Evolutionary conservation across 768 basidiomycete genomes (phyloP), one percentile per base, ranked within the genome.

Genomic region (Suillus lakei): DNA sequence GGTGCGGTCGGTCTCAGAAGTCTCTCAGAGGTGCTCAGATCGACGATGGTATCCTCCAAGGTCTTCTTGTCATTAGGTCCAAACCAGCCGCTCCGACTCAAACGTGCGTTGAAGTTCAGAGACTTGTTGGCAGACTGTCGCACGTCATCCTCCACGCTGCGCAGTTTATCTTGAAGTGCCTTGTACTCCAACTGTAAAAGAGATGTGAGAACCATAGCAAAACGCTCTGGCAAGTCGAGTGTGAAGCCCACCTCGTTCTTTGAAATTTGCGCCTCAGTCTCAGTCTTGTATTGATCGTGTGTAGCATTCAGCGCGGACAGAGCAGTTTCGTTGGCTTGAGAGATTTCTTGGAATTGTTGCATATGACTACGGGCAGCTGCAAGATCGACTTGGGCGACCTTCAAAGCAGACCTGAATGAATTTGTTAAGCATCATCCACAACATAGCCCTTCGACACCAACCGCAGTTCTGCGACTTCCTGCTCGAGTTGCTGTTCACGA

Each of bases 381-480:
- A 41, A 95, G 84, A 68, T 95, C 94, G 28, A 92, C 84, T 75
- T 95, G 88, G 2, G 90, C 83, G 2, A 92, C 83, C 78, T 93
- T 94, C 60, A 96, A 81, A 32, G 89, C 82, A 44, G 89, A 87
- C 15, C 93, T 95, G 16, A 38, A 46, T 34, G 54, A 64, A 18
- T 21, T 8, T 30, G 34, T 60, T 67, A 9, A 68, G 26, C 4
- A 55, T 36, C 21, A 9, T 13, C n/a, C 34, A 28, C 1, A n/a
- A 30, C 16, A 38, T 3, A n/a, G 15, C 4, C 51, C 15, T 12
- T 50, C 12, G 41, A 63, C 53, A 77, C 83, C 34, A 64, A 93
- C 92, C 93, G 84, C 23, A 96, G 83, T 62, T 95, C 93, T 4
- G 93, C 95, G 23, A 96, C 91, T 72, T 95, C 92, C 18, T 86